phyloP scores from a whole-genome alignment of 805 yeast genomes.

The Spathaspora girioi region DNA sequence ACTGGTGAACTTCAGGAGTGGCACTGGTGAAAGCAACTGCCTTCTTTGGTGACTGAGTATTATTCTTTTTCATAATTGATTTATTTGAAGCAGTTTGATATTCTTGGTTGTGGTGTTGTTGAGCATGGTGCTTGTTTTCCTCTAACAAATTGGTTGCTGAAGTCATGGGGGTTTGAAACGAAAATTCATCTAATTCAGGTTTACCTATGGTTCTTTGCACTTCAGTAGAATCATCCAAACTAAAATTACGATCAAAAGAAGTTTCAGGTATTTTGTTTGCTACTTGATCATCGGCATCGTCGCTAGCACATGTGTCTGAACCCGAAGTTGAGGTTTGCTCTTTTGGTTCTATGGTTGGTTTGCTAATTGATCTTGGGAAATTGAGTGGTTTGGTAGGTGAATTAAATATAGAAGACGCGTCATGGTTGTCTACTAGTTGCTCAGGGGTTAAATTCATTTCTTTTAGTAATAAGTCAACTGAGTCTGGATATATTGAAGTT shows the following conservation, averaged over 20 bases:
- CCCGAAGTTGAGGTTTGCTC: constrained; percentile 20
- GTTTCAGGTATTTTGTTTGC: neutral
- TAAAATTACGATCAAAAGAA: constrained; percentile 21
- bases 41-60: constrained; percentile 32
- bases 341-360: constrained; percentile 21
- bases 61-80: constrained; percentile 33
- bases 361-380: constrained; percentile 15
- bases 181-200: constrained; percentile 22
- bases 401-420: constrained; percentile 12
- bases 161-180: constrained; percentile 21
- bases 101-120: neutral
- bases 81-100: constrained; percentile 32
- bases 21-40: constrained; percentile 31
- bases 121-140: neutral
- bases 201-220: constrained; percentile 10
- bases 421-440: neutral
- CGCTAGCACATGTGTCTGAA: constrained; percentile 41
- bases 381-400: constrained; percentile 32
- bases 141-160: constrained; percentile 13
- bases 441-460: constrained; percentile 18
- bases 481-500: constrained; percentile 17
- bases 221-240: constrained; percentile 12
- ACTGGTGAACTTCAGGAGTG: constrained; percentile 31
- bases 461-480: constrained; percentile 26
- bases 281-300: constrained; percentile 18